A percentile compares a stretch with the other conserved stretches of the same genome.
Evolutionary conservation across 202 grass and related monocot genomes (phyloP).

Genomic region (Musa balbisiana): DNA sequence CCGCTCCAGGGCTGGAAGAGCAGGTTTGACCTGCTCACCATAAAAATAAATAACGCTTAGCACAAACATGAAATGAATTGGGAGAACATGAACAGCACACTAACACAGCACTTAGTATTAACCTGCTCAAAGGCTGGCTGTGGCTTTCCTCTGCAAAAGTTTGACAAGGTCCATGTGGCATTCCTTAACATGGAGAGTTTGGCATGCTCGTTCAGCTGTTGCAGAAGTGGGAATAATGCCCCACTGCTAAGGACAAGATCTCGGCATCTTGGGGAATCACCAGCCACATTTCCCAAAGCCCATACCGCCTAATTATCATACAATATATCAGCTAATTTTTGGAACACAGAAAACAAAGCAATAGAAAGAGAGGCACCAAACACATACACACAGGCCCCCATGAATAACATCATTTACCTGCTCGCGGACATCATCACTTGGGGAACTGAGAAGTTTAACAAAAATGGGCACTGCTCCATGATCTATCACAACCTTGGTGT

Average conservation of each 20-base stretch:
- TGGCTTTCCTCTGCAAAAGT: constrained; percentile 93
- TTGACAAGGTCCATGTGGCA: constrained; percentile 92
- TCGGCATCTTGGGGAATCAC: constrained; percentile 90
- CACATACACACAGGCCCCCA: not conserved
- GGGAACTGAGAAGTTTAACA: constrained; percentile 70
- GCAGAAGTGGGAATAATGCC: constrained; percentile 66
- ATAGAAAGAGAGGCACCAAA: not conserved
- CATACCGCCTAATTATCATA: constrained; percentile 70
- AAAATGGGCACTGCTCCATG: constrained; percentile 86
- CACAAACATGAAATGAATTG: not conserved
- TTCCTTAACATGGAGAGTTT: constrained; percentile 98
- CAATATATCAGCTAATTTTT: not conserved
- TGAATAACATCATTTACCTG: constrained; percentile 37
- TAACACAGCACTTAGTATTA: not conserved
- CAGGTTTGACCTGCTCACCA: constrained; percentile 55
- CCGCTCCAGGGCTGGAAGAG: constrained; percentile 67
- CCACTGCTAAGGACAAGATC: constrained; percentile 68
- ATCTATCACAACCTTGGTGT: constrained; percentile 90
- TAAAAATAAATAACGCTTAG: constrained; percentile 10
- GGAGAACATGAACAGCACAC: not conserved
- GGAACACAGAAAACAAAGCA: not conserved
- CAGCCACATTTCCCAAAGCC: constrained; percentile 95
- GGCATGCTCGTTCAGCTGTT: constrained; percentile 81
- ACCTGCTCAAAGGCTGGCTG: constrained; percentile 93
- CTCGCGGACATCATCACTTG: constrained; percentile 85